phyloP scores from a whole-genome alignment of 768 basidiomycete genomes.

The Albatrellus ellisii region DNA sequence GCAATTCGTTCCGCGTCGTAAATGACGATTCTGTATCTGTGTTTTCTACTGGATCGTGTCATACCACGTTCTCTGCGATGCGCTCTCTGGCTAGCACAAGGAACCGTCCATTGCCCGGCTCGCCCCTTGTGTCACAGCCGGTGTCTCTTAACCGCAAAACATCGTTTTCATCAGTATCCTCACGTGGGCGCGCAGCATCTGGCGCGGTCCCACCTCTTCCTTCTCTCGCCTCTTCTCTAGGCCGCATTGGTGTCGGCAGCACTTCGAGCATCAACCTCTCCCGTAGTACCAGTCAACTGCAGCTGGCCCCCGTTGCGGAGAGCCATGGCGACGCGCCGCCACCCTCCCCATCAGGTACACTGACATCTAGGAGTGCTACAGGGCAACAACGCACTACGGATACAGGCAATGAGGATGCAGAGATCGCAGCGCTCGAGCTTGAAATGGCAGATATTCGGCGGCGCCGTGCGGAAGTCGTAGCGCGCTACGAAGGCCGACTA shows the following conservation, averaged over 20 bases:
- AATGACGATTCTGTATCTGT: conserved; percentile 14
- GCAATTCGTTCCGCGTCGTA: not conserved
- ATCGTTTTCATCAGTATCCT: conserved; percentile 13
- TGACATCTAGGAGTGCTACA: not conserved
- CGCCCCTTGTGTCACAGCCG: conserved; percentile 10
- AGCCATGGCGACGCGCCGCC: conserved; percentile 21
- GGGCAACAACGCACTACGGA: conserved; percentile 8
- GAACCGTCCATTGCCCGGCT: conserved; percentile 1
- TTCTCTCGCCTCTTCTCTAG: conserved; percentile 19
- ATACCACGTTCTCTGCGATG: conserved; percentile 9
- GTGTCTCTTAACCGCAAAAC: conserved; percentile 9
- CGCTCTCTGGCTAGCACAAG: conserved; percentile 11
- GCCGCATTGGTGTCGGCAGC: conserved; percentile 24
- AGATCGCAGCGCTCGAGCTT: conserved; percentile 28
- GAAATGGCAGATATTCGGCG: conserved; percentile 61
- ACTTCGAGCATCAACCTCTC: conserved; percentile 37
- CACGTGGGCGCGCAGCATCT: conserved; percentile 10
- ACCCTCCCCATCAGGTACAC: conserved; percentile 1
- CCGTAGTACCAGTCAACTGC: conserved; percentile 33
- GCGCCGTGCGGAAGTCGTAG: conserved; percentile 55
- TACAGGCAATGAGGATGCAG: conserved; percentile 23
- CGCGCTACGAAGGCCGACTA: conserved; percentile 61
- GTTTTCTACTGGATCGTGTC: conserved; percentile 11
- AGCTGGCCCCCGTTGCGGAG: conserved; percentile 40
- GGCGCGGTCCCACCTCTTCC: conserved; percentile 21